Base-by-base conservation (phyloP, 192 early-diverging fungal genomes). In the Coemansia sp. region DNA sequence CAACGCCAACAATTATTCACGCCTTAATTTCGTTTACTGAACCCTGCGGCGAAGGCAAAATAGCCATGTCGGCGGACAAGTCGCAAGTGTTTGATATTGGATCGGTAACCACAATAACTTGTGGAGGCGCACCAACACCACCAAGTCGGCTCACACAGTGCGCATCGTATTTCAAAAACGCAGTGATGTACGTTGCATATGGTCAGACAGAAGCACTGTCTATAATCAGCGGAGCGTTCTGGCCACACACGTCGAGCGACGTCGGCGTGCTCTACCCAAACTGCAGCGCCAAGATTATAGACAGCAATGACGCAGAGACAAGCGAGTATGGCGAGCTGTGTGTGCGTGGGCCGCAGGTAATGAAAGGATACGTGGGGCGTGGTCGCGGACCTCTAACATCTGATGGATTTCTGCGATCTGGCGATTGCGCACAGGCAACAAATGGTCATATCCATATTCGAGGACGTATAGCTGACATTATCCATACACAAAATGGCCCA, bases 381-480 rank as follows among this genome's bases (percentile, higher is more conserved):
- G 19, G 32, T 32, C 3, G 9, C 0, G 53, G 39, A 8, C 38
- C 87, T 0, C 78, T 93, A 55, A 85, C 84, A 54, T 27, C 54
- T 1, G 91, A 93, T 29, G 92, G 92, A 0, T 97, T 85, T 73
- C 65, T 95, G 47, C 87, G 86, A 38, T 93, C 89, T 3, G 89
- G 89, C 19, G 96, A 98, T 71, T 77, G 93, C 50, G 93, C 82
- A 10, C 50, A 78, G 1, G 69, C 88, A 8, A 84, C 86, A 61
- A 60, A 90, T 18, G 90, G 88, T 9, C 49, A 84, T 29, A 82
- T 88, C 57, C 86, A 66, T 72, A 73, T 88, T 16, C 66, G 81
- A 10, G 89, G 90, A 56, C 88, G 95, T 1, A 49, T 92, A 10
- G 92, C 90, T 61, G 93, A 95, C 61, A 72, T 96, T 22, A 92